Evolutionary conservation across 225 moss, liverwort and hornwort species (phyloP).

Genomic region (Rhytidiadelphus loreus): DNA sequence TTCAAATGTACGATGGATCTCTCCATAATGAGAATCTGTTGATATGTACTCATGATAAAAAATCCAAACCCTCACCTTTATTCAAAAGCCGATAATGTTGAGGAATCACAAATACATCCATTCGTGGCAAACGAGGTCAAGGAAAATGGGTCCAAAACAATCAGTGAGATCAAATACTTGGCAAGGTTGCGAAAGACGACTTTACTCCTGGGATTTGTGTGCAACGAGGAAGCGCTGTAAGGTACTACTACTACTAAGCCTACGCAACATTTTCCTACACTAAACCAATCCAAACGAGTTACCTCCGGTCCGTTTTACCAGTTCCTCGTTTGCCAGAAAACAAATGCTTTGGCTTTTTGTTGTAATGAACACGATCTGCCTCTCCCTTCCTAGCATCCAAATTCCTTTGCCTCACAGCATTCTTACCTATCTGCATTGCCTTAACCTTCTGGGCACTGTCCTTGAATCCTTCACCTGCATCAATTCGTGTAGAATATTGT

Average conservation of each 20-base stretch:
- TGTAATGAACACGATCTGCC: slow-evolving; percentile 88
- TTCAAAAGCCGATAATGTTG: neutral
- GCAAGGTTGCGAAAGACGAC: neutral
- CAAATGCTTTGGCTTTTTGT: slow-evolving; percentile 95
- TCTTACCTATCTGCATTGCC: slow-evolving; percentile 87
- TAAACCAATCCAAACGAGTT: slow-evolving; percentile 1
- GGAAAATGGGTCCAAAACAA: neutral
- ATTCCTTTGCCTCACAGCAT: slow-evolving; percentile 80
- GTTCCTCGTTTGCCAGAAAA: slow-evolving; percentile 91
- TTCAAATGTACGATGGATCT: neutral
- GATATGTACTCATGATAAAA: neutral
- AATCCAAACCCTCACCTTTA: too few species aligned
- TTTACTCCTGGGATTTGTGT: neutral
- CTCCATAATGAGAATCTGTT: neutral
- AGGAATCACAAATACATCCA: neutral
- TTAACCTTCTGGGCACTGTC: slow-evolving; percentile 88
- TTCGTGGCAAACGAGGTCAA: neutral
- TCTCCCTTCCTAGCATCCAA: slow-evolving; percentile 92
- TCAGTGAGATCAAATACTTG: neutral
- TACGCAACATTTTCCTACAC: neutral
- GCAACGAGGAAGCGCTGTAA: neutral
- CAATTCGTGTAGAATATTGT: neutral
- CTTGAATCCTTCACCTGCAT: slow-evolving; percentile 74
- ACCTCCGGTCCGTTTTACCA: slow-evolving; percentile 94
- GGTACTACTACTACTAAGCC: slow-evolving; percentile 1